Evolutionary conservation across 306 rosid species (phyloP), one percentile per base, ranked within the genome.

Genomic region (Argentina anserina): DNA sequence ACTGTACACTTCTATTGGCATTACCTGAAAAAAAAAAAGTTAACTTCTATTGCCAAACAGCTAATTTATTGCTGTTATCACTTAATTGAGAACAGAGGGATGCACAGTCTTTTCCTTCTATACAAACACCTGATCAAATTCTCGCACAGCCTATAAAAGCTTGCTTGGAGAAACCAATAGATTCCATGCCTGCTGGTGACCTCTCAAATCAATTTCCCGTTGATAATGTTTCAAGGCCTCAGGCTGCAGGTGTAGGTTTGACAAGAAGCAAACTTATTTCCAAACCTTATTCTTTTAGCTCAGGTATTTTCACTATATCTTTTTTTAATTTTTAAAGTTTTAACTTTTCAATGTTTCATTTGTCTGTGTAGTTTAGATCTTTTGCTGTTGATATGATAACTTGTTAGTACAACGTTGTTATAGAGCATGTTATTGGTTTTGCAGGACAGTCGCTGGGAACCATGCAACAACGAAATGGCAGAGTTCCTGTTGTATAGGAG

Each of bases 401-500:
- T 29, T 5, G 29, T 4, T 40, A 78, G 46, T 40, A 25, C 41
- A 58, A 15, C 46, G 13, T 1, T 71, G 69, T 66, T 37, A 10
- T 46, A 62, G 67, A 37, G 74, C 67, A 65, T 82, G 74, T 79
- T 76, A 75, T 81, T 82, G 87, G 71, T 80, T 86, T 86, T 90
- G 83, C 76, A 93, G 98, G 92, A 73, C 84, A 89, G 85, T 81
- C 96, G 17, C 71, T 90, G 80, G 86, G 85, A 70, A 71, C 89
- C 72, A 78, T 85, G 77, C 97, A 89, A 71, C 93, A 87, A 80
- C 85, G 87, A 81, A 89, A 84, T 60, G 93, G 90, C 66, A 79
- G 89, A 63, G 90, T 90, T 81, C 92, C 89, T 73, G 98, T 90
- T 66, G 78, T 82, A 81, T 90, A 90, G 87, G 66, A 81, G 52